These are phyloP conservation scores for Hortiboletus rubellus DNA, from an alignment of 1,284 basidiomycete genomes.

Conservation along the genomic window DNA sequence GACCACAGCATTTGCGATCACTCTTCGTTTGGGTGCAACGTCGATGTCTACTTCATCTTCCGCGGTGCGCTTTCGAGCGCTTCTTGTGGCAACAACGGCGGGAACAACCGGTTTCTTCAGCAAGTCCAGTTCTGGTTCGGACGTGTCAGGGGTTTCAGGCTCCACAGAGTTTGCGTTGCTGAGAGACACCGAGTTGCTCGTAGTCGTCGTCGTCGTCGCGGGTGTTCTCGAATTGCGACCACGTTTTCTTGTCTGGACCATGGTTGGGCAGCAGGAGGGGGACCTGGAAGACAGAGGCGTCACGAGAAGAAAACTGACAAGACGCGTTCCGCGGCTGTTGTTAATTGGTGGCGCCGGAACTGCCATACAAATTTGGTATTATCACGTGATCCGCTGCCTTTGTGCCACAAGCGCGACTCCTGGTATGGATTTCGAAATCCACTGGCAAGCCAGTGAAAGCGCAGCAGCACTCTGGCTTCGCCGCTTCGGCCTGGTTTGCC, in stretches of 20 bases:
- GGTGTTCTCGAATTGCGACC: conserved; percentile 19
- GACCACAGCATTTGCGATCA: conserved; percentile 41
- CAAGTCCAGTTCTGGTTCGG: conserved; percentile 34
- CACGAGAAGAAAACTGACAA: conserved; percentile 20
- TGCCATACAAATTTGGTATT: not conserved
- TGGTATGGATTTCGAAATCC: not conserved
- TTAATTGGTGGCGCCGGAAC: conserved; percentile 26
- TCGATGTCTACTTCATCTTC: conserved; percentile 30
- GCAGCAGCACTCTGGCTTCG: not conserved
- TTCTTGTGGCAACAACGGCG: conserved; percentile 12
- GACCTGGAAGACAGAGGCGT: conserved; percentile 12
- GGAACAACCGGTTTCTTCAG: conserved; percentile 9
- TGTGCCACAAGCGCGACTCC: conserved; percentile 24
- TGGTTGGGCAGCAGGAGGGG: conserved; percentile 1
- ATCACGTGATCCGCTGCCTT: conserved; percentile 19
- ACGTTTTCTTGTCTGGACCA: conserved; percentile 25
- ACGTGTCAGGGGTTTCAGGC: conserved; percentile 44
- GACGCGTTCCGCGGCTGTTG: conserved; percentile 24
- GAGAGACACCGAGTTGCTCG: conserved; percentile 29
- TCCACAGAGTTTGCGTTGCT: conserved; percentile 30
- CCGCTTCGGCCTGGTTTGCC: too few species aligned
- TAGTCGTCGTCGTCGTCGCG: conserved; percentile 29
- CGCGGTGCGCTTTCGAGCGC: conserved; percentile 34
- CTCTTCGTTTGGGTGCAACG: conserved; percentile 45
- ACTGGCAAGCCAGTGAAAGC: not conserved